Base-by-base conservation (phyloP, 2,329 filamentous ascomycete genomes). In the Pyrenophora teres region DNA sequence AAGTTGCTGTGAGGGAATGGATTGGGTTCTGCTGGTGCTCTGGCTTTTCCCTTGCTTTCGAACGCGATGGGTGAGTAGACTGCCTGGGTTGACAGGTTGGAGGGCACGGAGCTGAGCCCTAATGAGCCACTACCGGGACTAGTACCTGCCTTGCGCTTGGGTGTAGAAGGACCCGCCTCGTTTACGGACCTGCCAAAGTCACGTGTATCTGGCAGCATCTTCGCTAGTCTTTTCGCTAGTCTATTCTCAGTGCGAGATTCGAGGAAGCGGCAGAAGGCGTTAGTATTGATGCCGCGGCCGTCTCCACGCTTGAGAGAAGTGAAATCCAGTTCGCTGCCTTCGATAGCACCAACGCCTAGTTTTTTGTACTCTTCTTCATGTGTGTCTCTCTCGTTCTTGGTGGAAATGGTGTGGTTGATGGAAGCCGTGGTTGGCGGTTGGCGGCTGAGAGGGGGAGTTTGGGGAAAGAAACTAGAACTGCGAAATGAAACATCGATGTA, bases 281-380 rank as follows among this genome's bases (percentile, higher is more conserved):
- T 46, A 9, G 48, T 35, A 3, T 45, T 32, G 8, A 55, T 27
- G 9, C 45, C 48, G 13, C 44, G 48, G 8, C 48, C 52, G 19
- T 52, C 42, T 21, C 25, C n/a, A 4, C 48, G 43, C 31, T 40
- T 31, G 9, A 31, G 15, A 10, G 25, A 25, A 7, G 42, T 35
- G 13, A 52, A 38, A 23, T 42, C 13, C 3, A 31, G 27, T 3
- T 27, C 7, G 32, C 31, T 40, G n/a, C n/a, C 18, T 19, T 19
- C 4, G 13, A 40, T 32, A 13, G 9, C 1, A 18, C 12, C n/a
- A 8, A 30, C 23, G 30, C 40, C 40, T 10, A 42, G 18, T 31
- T 33, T 42, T 16, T 42, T 27, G 30, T 42, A 33, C 8, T 30
- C 23, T 13, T 19, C 39, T 18, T 45, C 31, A 8, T 25, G 16